Evolutionary conservation across 2,329 filamentous ascomycete genomes (phyloP), one percentile per base, ranked within the genome.

Genomic region (Macrophomina pseudophaseolina): DNA sequence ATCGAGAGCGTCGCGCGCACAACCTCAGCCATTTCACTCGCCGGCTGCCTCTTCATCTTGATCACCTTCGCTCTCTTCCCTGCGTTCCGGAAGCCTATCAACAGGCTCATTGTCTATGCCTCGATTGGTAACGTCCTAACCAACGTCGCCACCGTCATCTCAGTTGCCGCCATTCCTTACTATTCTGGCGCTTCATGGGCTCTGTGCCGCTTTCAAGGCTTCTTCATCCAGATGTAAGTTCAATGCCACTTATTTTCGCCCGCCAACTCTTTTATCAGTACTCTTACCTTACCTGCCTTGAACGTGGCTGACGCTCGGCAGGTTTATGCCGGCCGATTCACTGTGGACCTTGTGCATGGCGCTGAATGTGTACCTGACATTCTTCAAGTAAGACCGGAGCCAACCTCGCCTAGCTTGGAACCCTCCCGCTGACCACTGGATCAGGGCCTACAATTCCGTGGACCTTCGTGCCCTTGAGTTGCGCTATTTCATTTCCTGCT

Each of bases 31-130:
- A 78, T 94, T 51, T 94, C 92, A 0, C 76, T 95, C 0, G 62
- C 90, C 1, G 91, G 91, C 66, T 91, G 89, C 51, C 71, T 89
- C 38, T 87, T 94, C 75, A 90, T 93, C 73, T 87, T 94, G 64
- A 71, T 82, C 65, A 93, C 91, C 3, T 95, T 94, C 74, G 79
- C 86, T 35, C 77, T 79, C n/a, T 91, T 89, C 38, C 84, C 83
- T 16, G 84, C 85, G 5, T 95, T 95, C 75, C 90, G 91, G 73
- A 94, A 93, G 74, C 91, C 92, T n/a, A 93, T 95, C 80, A 95
- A 95, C 74, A 85, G 92, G 18, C 84, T 96, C 0, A 89, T 94
- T 9, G 94, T 96, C 76, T 95, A 91, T 75, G 92, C 92, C 6
- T 91, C 90, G 0, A 90, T 92, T 73, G 92, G 92, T 8, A 96